phyloP scores from a whole-genome alignment of 305 asterid genomes.

The Petunia hybrid region DNA sequence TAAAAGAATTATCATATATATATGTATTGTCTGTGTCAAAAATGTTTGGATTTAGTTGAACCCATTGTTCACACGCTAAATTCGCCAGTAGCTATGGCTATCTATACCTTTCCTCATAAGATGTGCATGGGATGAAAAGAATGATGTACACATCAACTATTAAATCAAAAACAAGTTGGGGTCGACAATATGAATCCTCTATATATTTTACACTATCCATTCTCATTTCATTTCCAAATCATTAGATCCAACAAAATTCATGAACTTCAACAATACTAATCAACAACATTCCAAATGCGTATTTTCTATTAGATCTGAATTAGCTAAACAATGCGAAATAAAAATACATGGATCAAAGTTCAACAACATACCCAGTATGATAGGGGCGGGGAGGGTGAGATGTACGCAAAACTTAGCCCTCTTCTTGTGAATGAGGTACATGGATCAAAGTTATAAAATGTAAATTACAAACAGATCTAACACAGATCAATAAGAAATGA shows the following conservation, averaged over 20 bases:
- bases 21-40: too few species aligned
- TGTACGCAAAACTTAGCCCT: too few species aligned
- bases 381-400: too few species aligned
- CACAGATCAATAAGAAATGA: background rate
- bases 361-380: too few species aligned
- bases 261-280: background rate
- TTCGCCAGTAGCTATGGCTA: background rate
- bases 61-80: too few species aligned
- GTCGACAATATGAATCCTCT: slow-evolving; percentile 8
- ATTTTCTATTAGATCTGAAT: slow-evolving; percentile 6
- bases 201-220: background rate
- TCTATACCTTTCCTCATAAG: background rate
- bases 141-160: background rate
- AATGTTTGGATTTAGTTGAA: too few species aligned
- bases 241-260: background rate
- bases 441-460: background rate
- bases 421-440: too few species aligned
- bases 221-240: background rate
- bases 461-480: background rate
- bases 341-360: background rate
- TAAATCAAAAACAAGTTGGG: background rate
- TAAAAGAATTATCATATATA: too few species aligned
- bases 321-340: background rate
- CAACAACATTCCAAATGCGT: background rate
- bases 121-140: background rate